Evolutionary conservation across 345 rosid genomes (phyloP), one percentile per base, ranked within the genome.

Genomic region (Camelina laxa): DNA sequence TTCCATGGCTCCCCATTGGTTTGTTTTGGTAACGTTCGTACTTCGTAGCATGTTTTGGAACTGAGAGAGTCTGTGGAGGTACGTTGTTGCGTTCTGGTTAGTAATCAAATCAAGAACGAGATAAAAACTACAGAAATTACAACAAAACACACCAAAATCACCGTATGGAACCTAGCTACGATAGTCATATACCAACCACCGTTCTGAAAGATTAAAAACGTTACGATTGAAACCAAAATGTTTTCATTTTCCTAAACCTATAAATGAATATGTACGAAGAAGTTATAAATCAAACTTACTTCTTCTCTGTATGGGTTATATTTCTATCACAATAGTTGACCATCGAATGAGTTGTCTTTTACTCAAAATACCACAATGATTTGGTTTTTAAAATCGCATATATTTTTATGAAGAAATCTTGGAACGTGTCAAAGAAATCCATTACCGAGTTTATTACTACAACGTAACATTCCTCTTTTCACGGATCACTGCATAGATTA

Each of bases 391-490:
- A 49, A 50, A 56, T 2, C 1, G 10, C 0, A 20, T 20, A 15
- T 67, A 5, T 27, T 20, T 19, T 42, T 53, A 44, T 35, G 41
- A 31, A 21, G 64, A 75, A 75, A 53, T 61, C 58, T 69, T 41
- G 51, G 79, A 69, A 69, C 59, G 53, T 68, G 49, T 68, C 69
- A 75, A 69, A 8, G 9, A 75, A 12, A 41, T 44, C 22, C 57
- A 68, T 42, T 27, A n/a, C 11, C 62, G 55, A 67, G 73, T 27
- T 30, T 67, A 41, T 47, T 21, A 69, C 30, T 21, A 69, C 22
- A 33, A 50, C 62, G 31, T 42, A 69, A 27, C 56, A 68, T 68
- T 68, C 74, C 69, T 69, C 48, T 53, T 75, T 60, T 69, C 63
- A 67, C 48, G 57, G 69, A 68, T 68, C 57, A 20, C 30, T 27